Evolutionary conservation across 225 moss, liverwort and hornwort species (phyloP).

Genomic region (Polytrichum commune): DNA sequence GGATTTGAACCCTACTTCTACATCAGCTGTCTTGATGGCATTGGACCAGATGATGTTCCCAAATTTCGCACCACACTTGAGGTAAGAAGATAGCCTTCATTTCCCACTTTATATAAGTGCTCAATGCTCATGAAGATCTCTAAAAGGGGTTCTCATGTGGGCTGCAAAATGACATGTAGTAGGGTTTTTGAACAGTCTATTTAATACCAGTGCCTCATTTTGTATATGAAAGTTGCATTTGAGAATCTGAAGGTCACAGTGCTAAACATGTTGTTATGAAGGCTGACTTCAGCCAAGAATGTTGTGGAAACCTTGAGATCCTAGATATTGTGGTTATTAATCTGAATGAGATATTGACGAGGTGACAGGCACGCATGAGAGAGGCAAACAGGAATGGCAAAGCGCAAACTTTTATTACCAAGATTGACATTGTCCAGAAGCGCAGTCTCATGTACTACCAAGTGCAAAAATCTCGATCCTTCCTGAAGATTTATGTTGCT

Average conservation of each 20-base stretch:
- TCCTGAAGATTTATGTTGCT: conserved; percentile 78
- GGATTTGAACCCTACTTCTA: conserved; percentile 97
- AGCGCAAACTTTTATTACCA: conserved; percentile 70
- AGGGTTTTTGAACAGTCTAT: too few species aligned
- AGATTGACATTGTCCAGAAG: conserved; percentile 80
- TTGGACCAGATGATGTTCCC: conserved; percentile 77
- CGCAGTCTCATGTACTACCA: conserved; percentile 96
- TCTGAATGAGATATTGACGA: background rate
- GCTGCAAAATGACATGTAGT: too few species aligned
- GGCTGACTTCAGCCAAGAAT: too few species aligned
- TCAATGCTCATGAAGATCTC: too few species aligned
- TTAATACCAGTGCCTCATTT: too few species aligned
- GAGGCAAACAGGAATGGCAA: conserved; percentile 75
- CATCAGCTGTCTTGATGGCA: conserved; percentile 79
- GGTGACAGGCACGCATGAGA: conserved; percentile 72
- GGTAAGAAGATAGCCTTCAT: conserved; percentile 30
- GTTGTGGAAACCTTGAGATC: too few species aligned
- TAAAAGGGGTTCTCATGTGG: too few species aligned
- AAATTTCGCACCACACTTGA: conserved; percentile 78
- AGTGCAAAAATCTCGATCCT: conserved; percentile 67
- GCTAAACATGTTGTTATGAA: too few species aligned
- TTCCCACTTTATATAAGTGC: background rate
- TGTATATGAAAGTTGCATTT: too few species aligned
- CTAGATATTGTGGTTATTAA: background rate
- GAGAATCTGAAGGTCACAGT: too few species aligned